phyloP scores from a whole-genome alignment of 371 early-diverging fungal species.

The Amoeboaphelidium occidentale region DNA sequence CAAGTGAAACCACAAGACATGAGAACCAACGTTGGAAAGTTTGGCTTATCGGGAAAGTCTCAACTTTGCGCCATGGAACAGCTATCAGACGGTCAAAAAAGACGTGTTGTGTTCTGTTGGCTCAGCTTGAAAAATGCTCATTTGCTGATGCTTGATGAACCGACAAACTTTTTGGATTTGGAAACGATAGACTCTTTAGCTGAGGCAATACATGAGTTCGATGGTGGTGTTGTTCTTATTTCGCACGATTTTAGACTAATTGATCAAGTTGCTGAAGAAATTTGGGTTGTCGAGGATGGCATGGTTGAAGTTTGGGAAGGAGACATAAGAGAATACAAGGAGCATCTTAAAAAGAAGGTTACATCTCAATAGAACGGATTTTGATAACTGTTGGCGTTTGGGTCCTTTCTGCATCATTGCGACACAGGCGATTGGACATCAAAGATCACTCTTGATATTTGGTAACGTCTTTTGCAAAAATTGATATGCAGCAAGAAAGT shows the following conservation, averaged over 20 bases:
- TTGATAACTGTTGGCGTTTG: no score
- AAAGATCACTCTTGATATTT: no score
- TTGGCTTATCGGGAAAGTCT: slow-evolving; percentile 86
- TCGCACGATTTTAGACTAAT: slow-evolving; percentile 84
- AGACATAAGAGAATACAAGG: slow-evolving; percentile 19
- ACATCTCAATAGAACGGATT: neutral
- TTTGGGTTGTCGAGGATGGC: slow-evolving; percentile 57
- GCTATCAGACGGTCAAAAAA: slow-evolving; percentile 95
- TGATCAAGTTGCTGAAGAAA: slow-evolving; percentile 57
- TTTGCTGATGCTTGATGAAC: slow-evolving; percentile 69
- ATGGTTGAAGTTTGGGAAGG: slow-evolving; percentile 31
- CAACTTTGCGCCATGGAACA: slow-evolving; percentile 80
- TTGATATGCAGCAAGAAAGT: no score
- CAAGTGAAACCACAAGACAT: slow-evolving; percentile 8
- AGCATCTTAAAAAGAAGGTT: slow-evolving; percentile 7
- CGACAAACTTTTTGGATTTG: slow-evolving; percentile 70
- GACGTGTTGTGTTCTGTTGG: slow-evolving; percentile 84
- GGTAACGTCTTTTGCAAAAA: no score
- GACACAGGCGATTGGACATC: no score
- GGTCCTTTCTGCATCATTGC: no score
- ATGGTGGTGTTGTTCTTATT: slow-evolving; percentile 75
- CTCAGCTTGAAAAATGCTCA: slow-evolving; percentile 78
- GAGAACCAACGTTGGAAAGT: slow-evolving; percentile 64
- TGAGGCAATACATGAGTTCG: slow-evolving; percentile 41
- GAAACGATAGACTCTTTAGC: slow-evolving; percentile 76